Evolutionary conservation across 257 asterid species (phyloP).

Genomic region (Solanum etuberosum): DNA sequence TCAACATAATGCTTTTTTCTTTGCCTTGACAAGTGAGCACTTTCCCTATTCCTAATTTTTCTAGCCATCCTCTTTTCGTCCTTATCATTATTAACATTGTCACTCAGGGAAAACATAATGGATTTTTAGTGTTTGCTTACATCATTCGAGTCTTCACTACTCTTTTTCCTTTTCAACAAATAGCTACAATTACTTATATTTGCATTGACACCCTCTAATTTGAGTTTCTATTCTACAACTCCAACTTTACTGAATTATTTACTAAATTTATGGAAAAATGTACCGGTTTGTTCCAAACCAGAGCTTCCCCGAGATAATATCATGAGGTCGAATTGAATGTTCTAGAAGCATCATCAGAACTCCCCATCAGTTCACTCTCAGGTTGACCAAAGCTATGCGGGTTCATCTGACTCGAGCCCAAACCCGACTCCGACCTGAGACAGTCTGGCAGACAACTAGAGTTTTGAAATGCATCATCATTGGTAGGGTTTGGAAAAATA

Average conservation of each 20-base stretch:
- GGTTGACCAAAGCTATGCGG: background rate
- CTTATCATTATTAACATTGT: conserved; percentile 35
- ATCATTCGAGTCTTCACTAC: conserved; percentile 23
- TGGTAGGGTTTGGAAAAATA: conserved; percentile 15
- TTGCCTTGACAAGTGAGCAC: conserved; percentile 84
- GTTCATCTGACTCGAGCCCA: background rate
- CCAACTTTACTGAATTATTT: conserved; percentile 26
- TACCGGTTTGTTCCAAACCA: conserved; percentile 38
- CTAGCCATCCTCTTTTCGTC: conserved; percentile 71
- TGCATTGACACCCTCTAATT: background rate
- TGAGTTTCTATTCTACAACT: conserved; percentile 33
- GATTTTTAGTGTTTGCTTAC: too few species aligned
- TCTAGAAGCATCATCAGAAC: background rate
- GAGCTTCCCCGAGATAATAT: background rate
- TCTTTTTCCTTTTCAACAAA: conserved; percentile 57
- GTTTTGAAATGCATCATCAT: too few species aligned
- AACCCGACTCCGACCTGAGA: too few species aligned
- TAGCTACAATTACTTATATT: conserved; percentile 10
- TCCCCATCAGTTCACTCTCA: background rate
- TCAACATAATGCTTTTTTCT: conserved; percentile 83
- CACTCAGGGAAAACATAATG: conserved; percentile 6
- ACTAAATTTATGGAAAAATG: conserved; percentile 40
- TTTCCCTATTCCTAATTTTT: conserved; percentile 86
- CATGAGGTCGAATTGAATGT: too few species aligned
- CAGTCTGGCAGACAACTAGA: background rate